Evolutionary conservation across 2,329 filamentous ascomycete genomes (phyloP).

Genomic region (Magnaporthiopsis rhizophila): DNA sequence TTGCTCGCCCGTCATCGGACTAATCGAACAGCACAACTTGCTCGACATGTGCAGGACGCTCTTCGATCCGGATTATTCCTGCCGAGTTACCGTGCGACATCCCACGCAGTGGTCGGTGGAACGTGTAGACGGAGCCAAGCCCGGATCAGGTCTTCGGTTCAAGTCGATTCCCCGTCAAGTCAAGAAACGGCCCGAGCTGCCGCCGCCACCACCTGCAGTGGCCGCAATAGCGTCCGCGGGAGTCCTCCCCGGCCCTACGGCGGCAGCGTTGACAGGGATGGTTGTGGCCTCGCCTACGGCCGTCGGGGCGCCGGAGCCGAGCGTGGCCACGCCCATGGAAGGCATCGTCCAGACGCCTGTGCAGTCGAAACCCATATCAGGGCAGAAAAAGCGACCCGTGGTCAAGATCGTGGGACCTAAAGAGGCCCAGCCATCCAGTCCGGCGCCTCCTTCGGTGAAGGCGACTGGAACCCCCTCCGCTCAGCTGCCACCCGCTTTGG

Average conservation of each 20-base stretch:
- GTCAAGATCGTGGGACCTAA: constrained; percentile 13
- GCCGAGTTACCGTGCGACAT: constrained; percentile 37
- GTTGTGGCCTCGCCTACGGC: background rate
- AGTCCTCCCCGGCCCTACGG: background rate
- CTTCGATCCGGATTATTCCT: constrained; percentile 38
- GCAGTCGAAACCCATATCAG: constrained; percentile 6
- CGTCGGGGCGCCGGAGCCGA: background rate
- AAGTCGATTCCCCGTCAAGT: constrained; percentile 13
- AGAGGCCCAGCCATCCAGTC: constrained; percentile 15
- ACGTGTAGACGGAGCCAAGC: constrained; percentile 15
- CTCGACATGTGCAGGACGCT: constrained; percentile 43
- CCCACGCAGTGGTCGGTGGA: constrained; percentile 36
- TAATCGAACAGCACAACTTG: constrained; percentile 40
- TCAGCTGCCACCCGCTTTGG: background rate
- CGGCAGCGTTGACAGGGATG: background rate
- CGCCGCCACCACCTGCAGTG: background rate
- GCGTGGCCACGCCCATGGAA: background rate
- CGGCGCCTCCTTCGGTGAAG: constrained; percentile 12
- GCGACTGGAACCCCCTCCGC: background rate
- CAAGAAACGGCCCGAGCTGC: background rate
- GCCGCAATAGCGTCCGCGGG: background rate
- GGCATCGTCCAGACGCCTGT: background rate
- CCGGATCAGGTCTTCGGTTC: constrained; percentile 11
- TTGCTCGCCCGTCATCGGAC: constrained; percentile 36
- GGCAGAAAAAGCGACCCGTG: constrained; percentile 9